phyloP scores from a whole-genome alignment of 805 yeast genomes.

The Saccharomycopsis lassenensis region DNA sequence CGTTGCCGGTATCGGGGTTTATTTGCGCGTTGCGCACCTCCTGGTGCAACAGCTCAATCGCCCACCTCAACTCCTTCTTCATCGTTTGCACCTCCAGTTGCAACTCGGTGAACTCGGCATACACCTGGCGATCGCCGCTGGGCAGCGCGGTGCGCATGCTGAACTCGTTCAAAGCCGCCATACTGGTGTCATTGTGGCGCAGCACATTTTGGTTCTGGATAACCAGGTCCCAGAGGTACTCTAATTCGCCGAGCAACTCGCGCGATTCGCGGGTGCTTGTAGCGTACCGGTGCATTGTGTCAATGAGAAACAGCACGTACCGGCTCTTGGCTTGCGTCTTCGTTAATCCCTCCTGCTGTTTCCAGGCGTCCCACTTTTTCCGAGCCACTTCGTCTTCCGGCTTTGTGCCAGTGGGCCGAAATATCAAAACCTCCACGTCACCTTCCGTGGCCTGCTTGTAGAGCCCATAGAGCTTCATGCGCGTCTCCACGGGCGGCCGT shows the following conservation, averaged over 20 bases:
- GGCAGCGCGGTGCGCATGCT: background rate
- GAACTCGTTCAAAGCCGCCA: background rate
- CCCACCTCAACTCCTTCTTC: constrained; percentile 22
- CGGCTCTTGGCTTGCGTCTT: constrained; percentile 63
- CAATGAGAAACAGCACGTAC: constrained; percentile 54
- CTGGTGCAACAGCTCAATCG: constrained; percentile 21
- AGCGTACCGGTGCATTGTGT: constrained; percentile 63
- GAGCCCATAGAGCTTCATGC: constrained; percentile 65
- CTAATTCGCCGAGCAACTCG: constrained; percentile 56
- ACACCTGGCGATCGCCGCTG: background rate
- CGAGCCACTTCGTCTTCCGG: constrained; percentile 58
- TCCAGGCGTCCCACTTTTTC: constrained; percentile 83
- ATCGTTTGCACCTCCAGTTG: constrained; percentile 12
- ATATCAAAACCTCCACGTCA: constrained; percentile 58
- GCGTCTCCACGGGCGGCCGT: constrained; percentile 61
- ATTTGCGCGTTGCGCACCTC: constrained; percentile 19
- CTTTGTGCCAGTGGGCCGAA: constrained; percentile 48
- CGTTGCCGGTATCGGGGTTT: background rate
- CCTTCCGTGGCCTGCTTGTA: constrained; percentile 90
- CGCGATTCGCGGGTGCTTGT: constrained; percentile 56
- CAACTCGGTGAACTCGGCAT: constrained; percentile 1
- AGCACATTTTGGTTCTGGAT: constrained; percentile 28
- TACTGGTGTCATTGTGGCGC: background rate
- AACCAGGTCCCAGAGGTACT: constrained; percentile 65
- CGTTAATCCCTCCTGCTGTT: constrained; percentile 54